phyloP scores from a whole-genome alignment of 2,329 filamentous ascomycete species.

The Monosporascus sp. region DNA sequence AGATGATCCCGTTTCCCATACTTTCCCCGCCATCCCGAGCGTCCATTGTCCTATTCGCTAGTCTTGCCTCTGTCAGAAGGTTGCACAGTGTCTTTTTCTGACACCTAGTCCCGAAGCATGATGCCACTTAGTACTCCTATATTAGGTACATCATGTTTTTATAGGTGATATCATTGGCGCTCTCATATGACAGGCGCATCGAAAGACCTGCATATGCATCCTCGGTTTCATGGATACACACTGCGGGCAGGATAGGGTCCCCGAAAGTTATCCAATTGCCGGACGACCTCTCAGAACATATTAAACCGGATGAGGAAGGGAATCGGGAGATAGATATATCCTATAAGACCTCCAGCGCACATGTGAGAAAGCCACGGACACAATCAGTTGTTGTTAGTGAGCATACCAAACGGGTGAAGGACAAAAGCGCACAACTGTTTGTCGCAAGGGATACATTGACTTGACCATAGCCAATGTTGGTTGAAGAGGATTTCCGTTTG shows the following conservation, averaged over 20 bases:
- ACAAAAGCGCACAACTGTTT: no score
- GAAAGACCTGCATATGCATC: not conserved
- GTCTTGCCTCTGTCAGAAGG: not conserved
- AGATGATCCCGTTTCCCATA: not conserved
- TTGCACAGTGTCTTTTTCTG: not conserved
- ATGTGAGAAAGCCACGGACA: no score
- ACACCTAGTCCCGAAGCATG: not conserved
- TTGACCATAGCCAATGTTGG: no score
- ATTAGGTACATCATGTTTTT: not conserved
- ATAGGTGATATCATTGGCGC: not conserved
- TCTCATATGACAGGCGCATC: not conserved
- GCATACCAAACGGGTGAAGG: no score
- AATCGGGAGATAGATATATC: no score
- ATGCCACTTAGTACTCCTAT: not conserved
- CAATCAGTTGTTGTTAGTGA: no score
- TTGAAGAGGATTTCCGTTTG: no score
- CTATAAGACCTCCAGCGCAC: no score
- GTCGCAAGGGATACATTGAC: no score
- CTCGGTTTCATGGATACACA: not conserved
- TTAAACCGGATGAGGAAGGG: no score
- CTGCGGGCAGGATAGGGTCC: not conserved
- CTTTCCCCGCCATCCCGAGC: not conserved
- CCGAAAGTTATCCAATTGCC: no score
- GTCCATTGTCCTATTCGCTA: not conserved
- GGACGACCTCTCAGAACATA: no score